Conservation (phyloP, 192 early-diverging fungal genomes). For the Haplosporangium gracile region DNA sequence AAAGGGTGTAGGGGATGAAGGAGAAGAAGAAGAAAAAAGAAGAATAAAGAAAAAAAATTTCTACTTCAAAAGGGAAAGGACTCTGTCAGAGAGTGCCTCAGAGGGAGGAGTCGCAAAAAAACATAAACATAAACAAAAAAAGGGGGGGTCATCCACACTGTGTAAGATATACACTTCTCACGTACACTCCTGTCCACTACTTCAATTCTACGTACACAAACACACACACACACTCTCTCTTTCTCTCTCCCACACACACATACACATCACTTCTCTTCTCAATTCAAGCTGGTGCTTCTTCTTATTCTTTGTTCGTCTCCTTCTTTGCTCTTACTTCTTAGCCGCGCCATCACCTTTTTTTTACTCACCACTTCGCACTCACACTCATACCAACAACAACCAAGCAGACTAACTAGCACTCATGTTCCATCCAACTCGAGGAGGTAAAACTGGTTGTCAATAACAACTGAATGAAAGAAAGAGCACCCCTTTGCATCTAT, state of each 20-base stretch:
- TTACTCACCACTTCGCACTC: not conserved
- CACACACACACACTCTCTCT: too few relatives aligned
- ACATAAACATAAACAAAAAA: conserved; percentile 15
- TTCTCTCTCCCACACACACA: too few relatives aligned
- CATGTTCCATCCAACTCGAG: conserved; percentile 58
- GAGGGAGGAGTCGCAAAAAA: conserved; percentile 1
- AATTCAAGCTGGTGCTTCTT: too few relatives aligned
- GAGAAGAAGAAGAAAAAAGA: conserved; percentile 32
- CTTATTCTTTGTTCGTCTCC: too few relatives aligned
- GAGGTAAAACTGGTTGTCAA: conserved; percentile 14
- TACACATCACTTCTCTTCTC: too few relatives aligned
- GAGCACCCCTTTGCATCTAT: not conserved
- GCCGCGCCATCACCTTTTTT: too few relatives aligned
- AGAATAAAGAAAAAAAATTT: conserved; percentile 34
- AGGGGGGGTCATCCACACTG: not conserved
- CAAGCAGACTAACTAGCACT: not conserved
- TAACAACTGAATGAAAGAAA: not conserved
- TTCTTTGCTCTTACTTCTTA: too few relatives aligned
- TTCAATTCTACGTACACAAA: conserved; percentile 7
- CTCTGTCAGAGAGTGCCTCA: not conserved
- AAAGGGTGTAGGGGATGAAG: conserved; percentile 23
- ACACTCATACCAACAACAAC: not conserved
- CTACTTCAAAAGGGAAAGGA: not conserved
- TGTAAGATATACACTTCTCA: not conserved
- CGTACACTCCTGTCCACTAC: not conserved